These are phyloP conservation scores for Raffaelea arxii DNA, from an alignment of 2,329 filamentous ascomycete species.

Conservation along the genomic window DNA sequence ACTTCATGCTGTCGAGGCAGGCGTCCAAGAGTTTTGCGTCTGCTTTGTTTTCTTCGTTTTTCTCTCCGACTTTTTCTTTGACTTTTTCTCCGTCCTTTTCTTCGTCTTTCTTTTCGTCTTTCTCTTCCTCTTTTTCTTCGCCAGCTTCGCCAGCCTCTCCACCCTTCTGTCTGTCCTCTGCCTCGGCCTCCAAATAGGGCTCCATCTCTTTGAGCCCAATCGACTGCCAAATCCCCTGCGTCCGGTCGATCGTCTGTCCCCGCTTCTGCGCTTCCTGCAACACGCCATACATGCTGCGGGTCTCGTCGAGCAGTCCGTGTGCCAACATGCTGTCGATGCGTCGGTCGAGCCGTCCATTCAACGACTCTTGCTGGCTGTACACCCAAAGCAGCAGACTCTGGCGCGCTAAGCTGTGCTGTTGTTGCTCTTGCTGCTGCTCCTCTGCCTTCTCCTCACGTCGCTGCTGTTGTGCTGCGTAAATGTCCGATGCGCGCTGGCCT, in stretches of 20 bases:
- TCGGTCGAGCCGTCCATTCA: conserved; percentile 61
- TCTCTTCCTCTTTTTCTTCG: not conserved
- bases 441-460: conserved; percentile 17
- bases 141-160: not conserved
- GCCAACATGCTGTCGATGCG: conserved; percentile 80
- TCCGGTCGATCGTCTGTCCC: conserved; percentile 55
- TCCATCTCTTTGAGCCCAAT: conserved; percentile 94
- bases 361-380: conserved; percentile 57
- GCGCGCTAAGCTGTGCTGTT: conserved; percentile 24
- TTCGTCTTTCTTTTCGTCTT: not conserved
- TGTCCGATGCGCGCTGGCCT: conserved; percentile 70
- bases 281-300: conserved; percentile 33
- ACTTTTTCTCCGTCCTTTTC: not conserved
- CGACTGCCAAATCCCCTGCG: conserved; percentile 86
- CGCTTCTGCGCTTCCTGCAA: conserved; percentile 22
- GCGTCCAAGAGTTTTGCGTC: conserved; percentile 33
- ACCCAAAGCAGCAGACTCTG: conserved; percentile 76
- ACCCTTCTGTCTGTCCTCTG: not conserved
- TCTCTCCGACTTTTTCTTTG: not conserved
- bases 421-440: not conserved
- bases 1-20: conserved; percentile 67
- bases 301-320: conserved; percentile 39
- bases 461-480: conserved; percentile 66
- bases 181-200: conserved; percentile 44
- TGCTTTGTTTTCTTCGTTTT: not conserved